Conservation (phyloP, 2,329 filamentous ascomycete genomes). For the Monilinia aucupariae region DNA sequence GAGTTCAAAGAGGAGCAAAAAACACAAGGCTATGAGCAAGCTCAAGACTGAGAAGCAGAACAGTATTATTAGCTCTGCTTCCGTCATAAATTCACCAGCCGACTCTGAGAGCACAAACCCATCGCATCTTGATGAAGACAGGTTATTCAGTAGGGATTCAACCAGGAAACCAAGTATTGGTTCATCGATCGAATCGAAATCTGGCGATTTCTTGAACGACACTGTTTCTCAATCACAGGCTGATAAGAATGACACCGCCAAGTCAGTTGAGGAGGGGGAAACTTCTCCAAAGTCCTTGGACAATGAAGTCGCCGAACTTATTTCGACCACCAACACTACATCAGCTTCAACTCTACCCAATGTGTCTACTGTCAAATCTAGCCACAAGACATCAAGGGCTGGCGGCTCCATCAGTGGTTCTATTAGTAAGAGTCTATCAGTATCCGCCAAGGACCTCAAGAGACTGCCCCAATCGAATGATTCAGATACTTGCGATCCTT, state of each 20-base stretch:
- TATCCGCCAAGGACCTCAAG: constrained; percentile 7
- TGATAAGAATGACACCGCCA: neutral
- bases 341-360: neutral
- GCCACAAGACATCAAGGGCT: neutral
- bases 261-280: neutral
- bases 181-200: neutral
- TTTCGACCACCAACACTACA: neutral
- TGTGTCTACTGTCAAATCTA: neutral
- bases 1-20: constrained; percentile 12
- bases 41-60: neutral
- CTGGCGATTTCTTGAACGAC: neutral
- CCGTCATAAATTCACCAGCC: neutral
- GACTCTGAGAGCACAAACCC: neutral
- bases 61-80: neutral
- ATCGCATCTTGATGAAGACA: constrained; percentile 11
- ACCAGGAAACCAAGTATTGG: constrained; percentile 20
- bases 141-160: constrained; percentile 17
- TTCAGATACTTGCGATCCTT: constrained; percentile 16
- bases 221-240: neutral
- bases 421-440: neutral
- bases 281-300: neutral
- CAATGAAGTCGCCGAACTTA: neutral
- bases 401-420: neutral
- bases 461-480: constrained; percentile 3
- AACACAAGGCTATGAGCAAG: constrained; percentile 9